Evolutionary conservation across 2,329 filamentous ascomycete species (phyloP), one percentile per base, ranked within the genome.

Genomic region (Verticillium nubilum): DNA sequence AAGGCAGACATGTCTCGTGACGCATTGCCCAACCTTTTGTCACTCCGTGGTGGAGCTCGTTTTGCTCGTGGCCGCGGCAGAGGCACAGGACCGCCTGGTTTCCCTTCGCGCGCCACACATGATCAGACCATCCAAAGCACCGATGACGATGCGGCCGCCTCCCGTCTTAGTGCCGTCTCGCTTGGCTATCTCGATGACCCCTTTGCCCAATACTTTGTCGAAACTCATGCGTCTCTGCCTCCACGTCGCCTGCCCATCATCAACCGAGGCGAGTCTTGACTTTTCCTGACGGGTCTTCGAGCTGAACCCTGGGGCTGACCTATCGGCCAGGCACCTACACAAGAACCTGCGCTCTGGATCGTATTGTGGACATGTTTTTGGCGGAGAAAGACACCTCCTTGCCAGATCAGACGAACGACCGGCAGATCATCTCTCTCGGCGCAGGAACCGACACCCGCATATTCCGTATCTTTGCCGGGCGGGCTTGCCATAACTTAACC

Each of bases 381-480:
- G 71, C 76, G 3, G 67, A 70, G 12, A 66, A 15, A 3, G 52
- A 26, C 19, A 7, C 27, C 12, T 52, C 37, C 27, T 29, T 27
- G 17, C 19, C 25, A 17, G 26, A 9, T 50, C 25, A 47, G 15
- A 68, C 37, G 67, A 70, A 25, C 62, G 66, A 3, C 64, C 64
- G 2, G 64, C 95, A 99, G 71, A 92, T 99, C 61, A 83, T 99
- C 62, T 97, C 93, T 0, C 83, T 99, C 1, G 95, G 95, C 29
- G 94, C 95, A 17, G 95, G 95, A 26, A 97, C 93, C 12, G 95
- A 99, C 71, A 98, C 95, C 6, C 85, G 95, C 17, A 89, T 87
- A 61, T 92, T 97, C 69, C 87, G 91, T 23, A 76, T 97, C 1
- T 81, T 90, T 61, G 74, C 83, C 9, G 71, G 76, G 17, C 71